Percentiles rank a stretch among this genome's conserved stretches.
Evolutionary conservation across 305 asterid genomes (phyloP).

Genomic region (Fraxinus floribunda): DNA sequence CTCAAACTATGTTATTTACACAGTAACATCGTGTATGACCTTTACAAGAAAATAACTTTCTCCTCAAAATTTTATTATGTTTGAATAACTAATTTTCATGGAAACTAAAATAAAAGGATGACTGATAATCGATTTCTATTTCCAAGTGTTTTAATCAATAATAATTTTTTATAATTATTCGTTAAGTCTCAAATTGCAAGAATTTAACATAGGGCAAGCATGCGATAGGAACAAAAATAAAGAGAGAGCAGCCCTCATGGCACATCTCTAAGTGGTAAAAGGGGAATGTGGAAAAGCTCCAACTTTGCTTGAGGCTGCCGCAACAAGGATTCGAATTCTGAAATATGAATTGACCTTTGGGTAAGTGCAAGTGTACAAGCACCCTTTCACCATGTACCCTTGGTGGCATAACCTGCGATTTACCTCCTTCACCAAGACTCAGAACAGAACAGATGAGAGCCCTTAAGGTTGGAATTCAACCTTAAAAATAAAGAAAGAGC

Average conservation of each 20-base stretch:
- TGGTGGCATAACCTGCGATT: no score
- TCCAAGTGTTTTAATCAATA: neutral
- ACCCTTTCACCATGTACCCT: no score
- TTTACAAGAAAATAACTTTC: neutral
- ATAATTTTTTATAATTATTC: neutral
- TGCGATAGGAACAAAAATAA: neutral
- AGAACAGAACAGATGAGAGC: no score
- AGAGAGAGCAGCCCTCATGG: neutral
- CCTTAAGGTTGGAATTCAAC: no score
- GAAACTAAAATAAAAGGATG: neutral
- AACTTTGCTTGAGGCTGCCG: no score
- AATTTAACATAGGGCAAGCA: neutral
- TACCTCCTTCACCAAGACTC: no score
- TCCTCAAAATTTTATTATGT: neutral
- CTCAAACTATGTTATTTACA: neutral
- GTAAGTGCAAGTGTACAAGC: no score
- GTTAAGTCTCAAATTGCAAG: neutral
- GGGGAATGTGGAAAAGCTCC: no score
- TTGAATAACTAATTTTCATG: neutral
- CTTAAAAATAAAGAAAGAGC: neutral
- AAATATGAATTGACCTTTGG: no score
- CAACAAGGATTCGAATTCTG: no score
- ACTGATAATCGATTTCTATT: neutral
- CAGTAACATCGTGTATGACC: neutral
- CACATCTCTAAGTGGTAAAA: no score